These are phyloP conservation scores for Onygena corvina DNA, from an alignment of 2,329 filamentous ascomycete genomes.

Conservation along the genomic window DNA sequence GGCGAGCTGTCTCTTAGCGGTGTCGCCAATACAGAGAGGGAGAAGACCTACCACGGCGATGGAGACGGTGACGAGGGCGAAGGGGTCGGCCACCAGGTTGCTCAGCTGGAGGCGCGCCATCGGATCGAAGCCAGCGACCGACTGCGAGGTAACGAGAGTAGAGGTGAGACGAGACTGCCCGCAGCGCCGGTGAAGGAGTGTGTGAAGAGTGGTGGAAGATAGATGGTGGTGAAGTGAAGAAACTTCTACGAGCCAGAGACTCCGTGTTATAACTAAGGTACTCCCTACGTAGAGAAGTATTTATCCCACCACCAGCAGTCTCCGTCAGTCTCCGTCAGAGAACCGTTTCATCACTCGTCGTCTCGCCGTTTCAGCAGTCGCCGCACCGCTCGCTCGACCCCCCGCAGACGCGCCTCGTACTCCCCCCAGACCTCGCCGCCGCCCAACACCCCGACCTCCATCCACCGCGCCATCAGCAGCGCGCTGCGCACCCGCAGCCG, in stretches of 20 bases:
- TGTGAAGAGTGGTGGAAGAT: too few species aligned
- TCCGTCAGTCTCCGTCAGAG: too few species aligned
- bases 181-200: too few species aligned
- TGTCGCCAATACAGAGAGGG: neutral
- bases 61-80: constrained; percentile 85
- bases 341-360: neutral
- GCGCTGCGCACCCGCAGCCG: constrained; percentile 35
- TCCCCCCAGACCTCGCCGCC: constrained; percentile 58
- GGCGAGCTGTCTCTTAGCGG: constrained; percentile 52
- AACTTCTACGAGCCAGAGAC: too few species aligned
- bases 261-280: too few species aligned
- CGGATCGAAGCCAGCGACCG: constrained; percentile 38
- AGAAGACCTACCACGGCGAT: constrained; percentile 62
- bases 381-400: constrained; percentile 53
- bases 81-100: constrained; percentile 91
- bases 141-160: neutral
- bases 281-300: neutral
- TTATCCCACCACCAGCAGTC: constrained; percentile 42
- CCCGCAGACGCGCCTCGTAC: constrained; percentile 55
- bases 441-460: constrained; percentile 57
- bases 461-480: constrained; percentile 54
- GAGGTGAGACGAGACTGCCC: neutral
- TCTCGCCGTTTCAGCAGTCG: constrained; percentile 43
- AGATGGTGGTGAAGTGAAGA: too few species aligned
- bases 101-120: constrained; percentile 57